These are phyloP conservation scores for Phialemonium atrogriseum DNA, from an alignment of 2,329 filamentous ascomycete genomes.

Conservation along the genomic window DNA sequence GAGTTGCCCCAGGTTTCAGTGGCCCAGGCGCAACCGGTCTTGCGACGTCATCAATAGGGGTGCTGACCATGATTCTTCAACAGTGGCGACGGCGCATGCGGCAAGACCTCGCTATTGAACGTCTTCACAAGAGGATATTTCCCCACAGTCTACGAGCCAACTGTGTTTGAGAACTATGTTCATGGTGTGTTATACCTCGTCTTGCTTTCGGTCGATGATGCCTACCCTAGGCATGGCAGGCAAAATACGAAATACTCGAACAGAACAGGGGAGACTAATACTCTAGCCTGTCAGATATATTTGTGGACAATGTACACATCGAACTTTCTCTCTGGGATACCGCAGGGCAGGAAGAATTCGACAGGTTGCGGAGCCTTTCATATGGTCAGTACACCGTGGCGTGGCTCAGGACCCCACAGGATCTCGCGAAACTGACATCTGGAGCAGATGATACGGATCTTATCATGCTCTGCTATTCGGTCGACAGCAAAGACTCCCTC, in stretches of 20 bases:
- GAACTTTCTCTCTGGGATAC: constrained; percentile 98
- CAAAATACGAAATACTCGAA: background rate
- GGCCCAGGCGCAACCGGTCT: constrained; percentile 5
- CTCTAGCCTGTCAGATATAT: constrained; percentile 62
- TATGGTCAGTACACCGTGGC: constrained; percentile 53
- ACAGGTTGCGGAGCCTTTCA: constrained; percentile 86
- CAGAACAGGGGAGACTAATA: constrained; percentile 5
- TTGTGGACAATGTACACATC: constrained; percentile 94
- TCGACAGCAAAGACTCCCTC: constrained; percentile 91
- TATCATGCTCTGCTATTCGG: constrained; percentile 98
- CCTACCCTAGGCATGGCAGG: too few species aligned
- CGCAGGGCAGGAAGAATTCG: constrained; percentile 97
- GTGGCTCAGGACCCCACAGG: background rate
- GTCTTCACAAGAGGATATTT: constrained; percentile 99
- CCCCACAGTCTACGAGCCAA: constrained; percentile 96
- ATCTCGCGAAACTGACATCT: constrained; percentile 6
- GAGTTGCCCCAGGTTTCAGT: constrained; percentile 27
- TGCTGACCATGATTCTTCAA: constrained; percentile 5
- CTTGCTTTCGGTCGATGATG: too few species aligned
- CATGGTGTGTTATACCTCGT: constrained; percentile 78
- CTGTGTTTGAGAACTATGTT: constrained; percentile 98
- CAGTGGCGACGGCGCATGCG: constrained; percentile 91
- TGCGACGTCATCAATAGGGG: constrained; percentile 6
- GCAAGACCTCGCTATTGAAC: constrained; percentile 94
- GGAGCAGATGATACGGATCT: constrained; percentile 74